Conservation (phyloP, 1,284 basidiomycete species). For the Naganishia liquefaciens region DNA sequence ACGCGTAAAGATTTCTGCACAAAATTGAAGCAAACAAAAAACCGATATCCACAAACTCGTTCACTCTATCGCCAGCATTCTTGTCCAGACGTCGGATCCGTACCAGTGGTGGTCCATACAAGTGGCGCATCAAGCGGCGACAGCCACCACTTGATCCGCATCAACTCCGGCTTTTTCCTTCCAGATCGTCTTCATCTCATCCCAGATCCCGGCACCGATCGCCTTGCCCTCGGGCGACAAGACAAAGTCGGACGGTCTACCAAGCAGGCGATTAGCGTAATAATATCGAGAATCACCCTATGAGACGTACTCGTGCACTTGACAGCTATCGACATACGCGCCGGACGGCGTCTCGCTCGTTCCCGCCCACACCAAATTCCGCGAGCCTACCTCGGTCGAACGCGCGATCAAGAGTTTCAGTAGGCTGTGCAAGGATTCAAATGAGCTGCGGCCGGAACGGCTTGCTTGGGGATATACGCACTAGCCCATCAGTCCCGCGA, state of each 20-base stretch:
- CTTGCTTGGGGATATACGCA: no score
- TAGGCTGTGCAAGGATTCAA: no score
- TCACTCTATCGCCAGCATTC: no score
- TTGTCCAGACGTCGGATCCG: no score
- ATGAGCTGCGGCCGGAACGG: no score
- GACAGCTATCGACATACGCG: conserved; percentile 20
- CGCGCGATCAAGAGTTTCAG: conserved; percentile 25
- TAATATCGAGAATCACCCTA: background rate
- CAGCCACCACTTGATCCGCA: conserved; percentile 11
- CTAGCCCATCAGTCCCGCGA: background rate
- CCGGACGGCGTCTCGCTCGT: conserved; percentile 23
- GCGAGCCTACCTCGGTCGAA: conserved; percentile 23
- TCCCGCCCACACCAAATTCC: conserved; percentile 27
- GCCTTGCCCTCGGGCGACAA: conserved; percentile 7
- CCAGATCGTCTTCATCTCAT: conserved; percentile 26
- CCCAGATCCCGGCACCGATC: conserved; percentile 20
- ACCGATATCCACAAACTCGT: no score
- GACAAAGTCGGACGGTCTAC: conserved; percentile 27
- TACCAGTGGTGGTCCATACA: no score
- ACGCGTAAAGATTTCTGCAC: background rate
- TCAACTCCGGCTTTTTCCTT: conserved; percentile 30
- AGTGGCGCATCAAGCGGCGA: background rate
- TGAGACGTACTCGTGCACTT: conserved; percentile 24
- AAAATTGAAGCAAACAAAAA: background rate
- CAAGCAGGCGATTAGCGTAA: background rate